Evolutionary conservation across 2,329 filamentous ascomycete species (phyloP).

Genomic region (Massarina eburnea): DNA sequence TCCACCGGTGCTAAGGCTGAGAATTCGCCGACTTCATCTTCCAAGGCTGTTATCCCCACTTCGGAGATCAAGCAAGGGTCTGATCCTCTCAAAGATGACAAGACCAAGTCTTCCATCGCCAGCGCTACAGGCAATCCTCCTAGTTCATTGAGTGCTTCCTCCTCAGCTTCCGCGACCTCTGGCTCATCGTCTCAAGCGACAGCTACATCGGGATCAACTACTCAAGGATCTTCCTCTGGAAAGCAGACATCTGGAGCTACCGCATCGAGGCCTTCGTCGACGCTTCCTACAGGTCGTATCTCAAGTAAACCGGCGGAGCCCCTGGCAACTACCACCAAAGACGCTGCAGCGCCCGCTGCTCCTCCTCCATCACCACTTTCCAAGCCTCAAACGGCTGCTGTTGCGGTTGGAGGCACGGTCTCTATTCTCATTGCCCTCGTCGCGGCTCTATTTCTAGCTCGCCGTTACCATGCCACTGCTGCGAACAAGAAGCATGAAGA

Average conservation of each 20-base stretch:
- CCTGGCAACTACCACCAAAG: conserved; percentile 13
- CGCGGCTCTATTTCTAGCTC: conserved; percentile 34
- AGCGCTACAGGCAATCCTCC: neutral
- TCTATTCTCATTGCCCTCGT: conserved; percentile 37
- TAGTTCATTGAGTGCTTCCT: neutral
- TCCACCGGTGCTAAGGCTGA: neutral
- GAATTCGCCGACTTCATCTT: neutral
- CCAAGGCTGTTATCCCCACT: neutral
- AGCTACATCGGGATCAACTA: neutral
- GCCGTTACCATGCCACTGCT: conserved; percentile 28
- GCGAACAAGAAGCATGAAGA: conserved; percentile 23
- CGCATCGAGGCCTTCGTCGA: neutral
- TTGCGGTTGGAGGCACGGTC: conserved; percentile 37
- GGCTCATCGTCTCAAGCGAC: neutral
- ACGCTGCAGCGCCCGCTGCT: conserved; percentile 10
- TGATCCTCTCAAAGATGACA: neutral
- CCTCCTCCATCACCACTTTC: conserved; percentile 21
- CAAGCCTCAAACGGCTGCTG: conserved; percentile 37
- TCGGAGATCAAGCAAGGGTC: conserved; percentile 1
- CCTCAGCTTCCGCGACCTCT: neutral
- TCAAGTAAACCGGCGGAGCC: conserved; percentile 5
- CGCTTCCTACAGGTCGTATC: conserved; percentile 6
- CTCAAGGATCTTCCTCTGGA: neutral
- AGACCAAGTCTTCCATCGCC: neutral
- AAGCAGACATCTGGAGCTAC: neutral